Percentiles rank a stretch among this genome's conserved stretches.
Evolutionary conservation across 2,329 filamentous ascomycete species (phyloP).

Genomic region (Colletotrichum sp.): DNA sequence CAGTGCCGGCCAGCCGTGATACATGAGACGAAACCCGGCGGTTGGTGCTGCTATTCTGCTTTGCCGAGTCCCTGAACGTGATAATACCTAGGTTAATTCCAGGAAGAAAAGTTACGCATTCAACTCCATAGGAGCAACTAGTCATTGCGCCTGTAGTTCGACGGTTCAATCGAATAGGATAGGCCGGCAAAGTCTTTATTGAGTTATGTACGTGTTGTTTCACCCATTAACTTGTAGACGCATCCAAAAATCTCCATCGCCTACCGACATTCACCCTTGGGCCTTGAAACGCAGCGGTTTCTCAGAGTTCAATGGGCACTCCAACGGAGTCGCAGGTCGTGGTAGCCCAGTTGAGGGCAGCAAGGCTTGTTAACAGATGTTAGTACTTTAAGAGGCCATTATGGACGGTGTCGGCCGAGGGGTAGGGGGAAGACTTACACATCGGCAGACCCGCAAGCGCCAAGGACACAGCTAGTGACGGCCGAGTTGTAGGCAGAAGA

Average conservation of each 20-base stretch:
- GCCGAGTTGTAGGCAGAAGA: slow-evolving; percentile 6
- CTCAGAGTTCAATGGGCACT: neutral
- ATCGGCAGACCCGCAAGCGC: neutral
- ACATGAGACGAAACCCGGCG: neutral
- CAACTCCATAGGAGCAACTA: neutral
- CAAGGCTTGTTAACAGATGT: neutral
- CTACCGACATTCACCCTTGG: neutral
- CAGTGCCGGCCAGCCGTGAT: neutral
- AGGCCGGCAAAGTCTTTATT: neutral
- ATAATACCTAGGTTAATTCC: neutral
- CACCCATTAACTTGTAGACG: neutral
- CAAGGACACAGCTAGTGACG: slow-evolving; percentile 3
- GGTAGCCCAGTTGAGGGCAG: neutral
- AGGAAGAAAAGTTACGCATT: neutral
- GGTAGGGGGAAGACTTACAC: neutral
- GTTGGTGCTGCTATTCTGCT: neutral
- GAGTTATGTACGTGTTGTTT: neutral
- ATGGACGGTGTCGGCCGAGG: neutral
- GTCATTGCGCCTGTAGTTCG: neutral
- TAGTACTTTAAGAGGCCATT: neutral
- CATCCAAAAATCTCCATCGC: neutral
- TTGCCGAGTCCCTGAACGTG: neutral
- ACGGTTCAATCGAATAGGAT: neutral
- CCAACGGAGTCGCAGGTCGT: slow-evolving; percentile 5
- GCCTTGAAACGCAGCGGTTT: neutral